Evolutionary conservation across 2,329 filamentous ascomycete species (phyloP).

Genomic region (Scedosporium aurantiacum): DNA sequence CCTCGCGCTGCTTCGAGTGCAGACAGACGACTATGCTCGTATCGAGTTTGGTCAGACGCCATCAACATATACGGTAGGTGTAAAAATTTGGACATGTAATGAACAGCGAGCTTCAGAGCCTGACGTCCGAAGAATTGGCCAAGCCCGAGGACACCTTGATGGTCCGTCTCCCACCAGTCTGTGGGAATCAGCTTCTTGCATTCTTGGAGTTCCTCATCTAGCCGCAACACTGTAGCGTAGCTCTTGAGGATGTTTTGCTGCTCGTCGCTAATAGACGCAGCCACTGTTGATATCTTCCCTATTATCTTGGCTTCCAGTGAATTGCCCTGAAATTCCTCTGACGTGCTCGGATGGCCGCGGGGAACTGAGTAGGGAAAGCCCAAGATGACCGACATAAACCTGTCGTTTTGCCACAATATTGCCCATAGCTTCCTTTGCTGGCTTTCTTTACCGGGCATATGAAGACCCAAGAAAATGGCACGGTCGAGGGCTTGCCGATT

Average conservation of each 20-base stretch:
- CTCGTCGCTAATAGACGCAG: background rate
- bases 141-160: conserved; percentile 10
- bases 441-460: background rate
- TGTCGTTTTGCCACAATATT: conserved; percentile 29
- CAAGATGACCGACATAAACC: conserved; percentile 39
- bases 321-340: background rate
- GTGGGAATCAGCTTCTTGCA: conserved; percentile 8
- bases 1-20: conserved; percentile 30
- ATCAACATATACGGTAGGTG: conserved; percentile 36
- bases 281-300: background rate
- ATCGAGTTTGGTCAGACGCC: conserved; percentile 21
- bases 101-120: conserved; percentile 26
- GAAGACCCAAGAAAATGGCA: background rate
- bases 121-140: conserved; percentile 20
- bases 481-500: conserved; percentile 39
- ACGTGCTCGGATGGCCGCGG: conserved; percentile 12
- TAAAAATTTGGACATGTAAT: conserved; percentile 25
- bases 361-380: conserved; percentile 36
- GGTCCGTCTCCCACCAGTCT: background rate
- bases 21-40: conserved; percentile 24
- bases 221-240: conserved; percentile 24
- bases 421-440: conserved; percentile 23
- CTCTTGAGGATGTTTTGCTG: conserved; percentile 6
- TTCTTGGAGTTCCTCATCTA: conserved; percentile 28
- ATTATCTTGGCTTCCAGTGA: background rate